These are phyloP conservation scores for Trichosporon sp. DNA, from an alignment of 1,284 basidiomycete species.

Conservation along the genomic window DNA sequence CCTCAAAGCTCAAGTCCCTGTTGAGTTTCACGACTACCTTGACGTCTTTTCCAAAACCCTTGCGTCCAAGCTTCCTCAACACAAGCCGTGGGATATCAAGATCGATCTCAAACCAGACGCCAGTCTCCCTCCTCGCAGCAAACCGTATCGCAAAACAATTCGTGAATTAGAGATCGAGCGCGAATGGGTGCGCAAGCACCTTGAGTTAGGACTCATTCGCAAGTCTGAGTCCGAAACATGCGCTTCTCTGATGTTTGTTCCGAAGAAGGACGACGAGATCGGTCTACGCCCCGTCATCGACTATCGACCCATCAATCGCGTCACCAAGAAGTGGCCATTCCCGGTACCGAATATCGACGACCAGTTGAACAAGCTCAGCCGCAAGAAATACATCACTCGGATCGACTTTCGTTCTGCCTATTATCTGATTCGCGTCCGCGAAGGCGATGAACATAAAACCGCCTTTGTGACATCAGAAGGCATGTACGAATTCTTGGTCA, in stretches of 20 bases:
- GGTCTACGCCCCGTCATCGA: constrained; percentile 49
- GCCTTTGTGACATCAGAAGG: constrained; percentile 46
- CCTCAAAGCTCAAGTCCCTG: constrained; percentile 8
- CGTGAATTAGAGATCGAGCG: constrained; percentile 46
- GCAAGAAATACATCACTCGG: constrained; percentile 35
- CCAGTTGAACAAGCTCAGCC: constrained; percentile 36
- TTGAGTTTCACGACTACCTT: constrained; percentile 22
- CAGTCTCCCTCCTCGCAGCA: background rate
- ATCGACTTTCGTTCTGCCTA: constrained; percentile 40
- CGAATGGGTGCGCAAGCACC: constrained; percentile 50
- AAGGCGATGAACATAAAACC: constrained; percentile 45
- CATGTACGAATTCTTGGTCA: constrained; percentile 47
- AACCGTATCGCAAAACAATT: background rate
- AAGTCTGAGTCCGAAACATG: constrained; percentile 35
- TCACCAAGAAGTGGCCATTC: constrained; percentile 47
- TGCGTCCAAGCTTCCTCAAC: constrained; percentile 33
- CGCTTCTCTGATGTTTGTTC: constrained; percentile 53
- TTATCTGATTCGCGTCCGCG: constrained; percentile 34
- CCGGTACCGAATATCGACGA: constrained; percentile 28
- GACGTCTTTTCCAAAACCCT: constrained; percentile 34
- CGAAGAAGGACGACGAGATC: constrained; percentile 52
- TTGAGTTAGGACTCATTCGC: constrained; percentile 42
- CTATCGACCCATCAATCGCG: constrained; percentile 51
- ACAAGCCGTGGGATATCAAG: constrained; percentile 33
- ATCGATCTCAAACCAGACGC: constrained; percentile 9